Conservation (phyloP, 352 stramenopile genomes). For the Phytophthora palmivora region DNA sequence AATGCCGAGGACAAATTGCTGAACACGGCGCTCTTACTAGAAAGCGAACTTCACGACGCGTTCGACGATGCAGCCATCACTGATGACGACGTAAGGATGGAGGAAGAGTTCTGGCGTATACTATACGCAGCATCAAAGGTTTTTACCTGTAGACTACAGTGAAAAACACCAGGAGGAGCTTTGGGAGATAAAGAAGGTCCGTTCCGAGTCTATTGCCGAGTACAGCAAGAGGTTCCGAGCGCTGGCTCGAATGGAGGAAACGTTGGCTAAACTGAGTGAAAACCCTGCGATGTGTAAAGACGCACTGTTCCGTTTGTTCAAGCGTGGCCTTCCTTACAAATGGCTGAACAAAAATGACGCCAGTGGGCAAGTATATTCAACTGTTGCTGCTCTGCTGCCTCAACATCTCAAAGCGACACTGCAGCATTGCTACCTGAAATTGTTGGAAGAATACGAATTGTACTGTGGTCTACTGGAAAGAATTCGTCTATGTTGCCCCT, state of each 20-base stretch:
- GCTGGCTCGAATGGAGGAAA: neutral
- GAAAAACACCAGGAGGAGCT: constrained; percentile 10
- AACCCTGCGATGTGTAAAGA: constrained; percentile 5
- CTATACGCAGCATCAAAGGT: too few relatives aligned
- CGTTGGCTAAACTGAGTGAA: neutral
- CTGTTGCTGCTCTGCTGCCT: constrained; percentile 4
- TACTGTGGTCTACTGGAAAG: constrained; percentile 3
- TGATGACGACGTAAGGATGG: too few relatives aligned
- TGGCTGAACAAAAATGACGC: constrained; percentile 8
- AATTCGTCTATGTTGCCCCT: constrained; percentile 8
- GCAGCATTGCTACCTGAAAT: too few relatives aligned
- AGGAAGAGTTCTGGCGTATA: too few relatives aligned
- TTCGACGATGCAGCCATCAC: too few relatives aligned
- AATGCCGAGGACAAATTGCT: constrained; percentile 25
- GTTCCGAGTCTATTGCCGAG: neutral
- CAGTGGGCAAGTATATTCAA: constrained; percentile 7
- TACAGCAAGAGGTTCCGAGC: constrained; percentile 4
- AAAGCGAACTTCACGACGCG: neutral
- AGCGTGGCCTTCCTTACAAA: neutral
- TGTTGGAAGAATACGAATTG: neutral
- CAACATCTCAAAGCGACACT: too few relatives aligned
- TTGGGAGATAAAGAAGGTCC: constrained; percentile 2
- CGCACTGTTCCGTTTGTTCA: neutral
- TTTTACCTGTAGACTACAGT: neutral
- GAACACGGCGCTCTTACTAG: constrained; percentile 10